Evolutionary conservation across 306 rosid species (phyloP), one percentile per base, ranked within the genome.

Genomic region (Quercus bicolor): DNA sequence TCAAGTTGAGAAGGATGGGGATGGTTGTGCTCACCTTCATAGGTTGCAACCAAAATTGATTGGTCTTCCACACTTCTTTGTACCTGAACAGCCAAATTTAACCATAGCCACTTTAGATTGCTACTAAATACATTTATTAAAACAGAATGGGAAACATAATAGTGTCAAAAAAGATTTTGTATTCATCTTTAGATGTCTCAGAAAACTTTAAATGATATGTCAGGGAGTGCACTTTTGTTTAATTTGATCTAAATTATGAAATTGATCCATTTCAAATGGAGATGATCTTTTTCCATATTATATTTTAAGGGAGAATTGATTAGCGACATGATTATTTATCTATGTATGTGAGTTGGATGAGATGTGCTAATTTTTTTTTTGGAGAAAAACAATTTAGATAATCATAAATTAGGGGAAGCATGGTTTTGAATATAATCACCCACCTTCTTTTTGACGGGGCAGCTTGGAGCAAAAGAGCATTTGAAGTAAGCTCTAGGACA

Each of bases 381-480:
- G 16, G 16, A 13, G 16, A 12, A 3, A 48, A 48, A 11, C 16
- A 48, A 48, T 48, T 48, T 12, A 48, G 45, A 48, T 48, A 11
- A 11, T 48, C 53, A 48, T 48, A 48, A 48, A 10, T 11, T 2
- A 48, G 53, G 53, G 53, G 53, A 48, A 48, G 10, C 5, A 34
- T 54, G 45, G 33, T 23, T 34, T 52, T 45, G 73, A 12, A 14
- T 9, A 12, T 40, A 40, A 40, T 43, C 18, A 52, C 74, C 78
- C 79, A 96, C 99, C 98, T 96, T 96, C 96, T 93, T 96, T 82
- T 96, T 96, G 23, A 96, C 99, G 9, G 96, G 97, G 80, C 99
- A 96, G 56, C 81, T 84, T 62, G 99, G 99, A 81, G 99, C 99
- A 80, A 96, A 96, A 56, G 99, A 96, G 87, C 99, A 96, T 83